phyloP scores from a whole-genome alignment of 306 rosid genomes.

The Vigna reflexopilosa region DNA sequence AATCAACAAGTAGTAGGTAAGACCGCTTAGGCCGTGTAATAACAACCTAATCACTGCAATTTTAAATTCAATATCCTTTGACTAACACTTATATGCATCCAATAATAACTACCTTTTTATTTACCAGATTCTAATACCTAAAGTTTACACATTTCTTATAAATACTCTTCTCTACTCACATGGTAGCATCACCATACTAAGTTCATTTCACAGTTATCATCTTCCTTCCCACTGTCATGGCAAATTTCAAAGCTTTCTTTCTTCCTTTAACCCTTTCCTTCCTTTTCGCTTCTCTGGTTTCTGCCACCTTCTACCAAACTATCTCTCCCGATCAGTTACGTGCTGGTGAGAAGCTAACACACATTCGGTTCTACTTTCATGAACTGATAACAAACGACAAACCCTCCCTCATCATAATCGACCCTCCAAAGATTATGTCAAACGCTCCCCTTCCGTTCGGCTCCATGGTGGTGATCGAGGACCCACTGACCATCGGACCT shows the following conservation, averaged over 20 bases:
- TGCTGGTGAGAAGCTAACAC: slow-evolving; percentile 57
- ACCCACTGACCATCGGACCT: slow-evolving; percentile 52
- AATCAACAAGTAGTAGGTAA: no score
- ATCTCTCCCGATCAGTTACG: no score
- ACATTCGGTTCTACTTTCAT: slow-evolving; percentile 64
- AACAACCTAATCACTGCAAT: no score
- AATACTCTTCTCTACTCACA: neutral
- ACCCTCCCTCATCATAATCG: slow-evolving; percentile 41
- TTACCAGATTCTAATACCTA: no score
- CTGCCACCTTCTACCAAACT: no score
- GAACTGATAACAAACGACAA: slow-evolving; percentile 52
- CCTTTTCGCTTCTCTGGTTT: no score
- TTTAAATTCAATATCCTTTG: no score
- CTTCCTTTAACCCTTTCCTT: neutral
- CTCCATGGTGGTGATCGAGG: slow-evolving; percentile 42
- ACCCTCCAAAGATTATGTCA: slow-evolving; percentile 38
- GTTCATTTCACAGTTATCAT: no score
- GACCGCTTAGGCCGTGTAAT: no score
- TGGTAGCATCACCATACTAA: no score
- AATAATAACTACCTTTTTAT: no score
- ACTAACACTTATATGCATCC: no score
- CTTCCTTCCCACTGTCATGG: slow-evolving; percentile 16
- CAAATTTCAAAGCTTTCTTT: neutral
- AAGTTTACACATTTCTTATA: neutral
- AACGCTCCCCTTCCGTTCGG: slow-evolving; percentile 57